Evolutionary conservation across 2,329 filamentous ascomycete species (phyloP).

Genomic region (Cercospora sp.): DNA sequence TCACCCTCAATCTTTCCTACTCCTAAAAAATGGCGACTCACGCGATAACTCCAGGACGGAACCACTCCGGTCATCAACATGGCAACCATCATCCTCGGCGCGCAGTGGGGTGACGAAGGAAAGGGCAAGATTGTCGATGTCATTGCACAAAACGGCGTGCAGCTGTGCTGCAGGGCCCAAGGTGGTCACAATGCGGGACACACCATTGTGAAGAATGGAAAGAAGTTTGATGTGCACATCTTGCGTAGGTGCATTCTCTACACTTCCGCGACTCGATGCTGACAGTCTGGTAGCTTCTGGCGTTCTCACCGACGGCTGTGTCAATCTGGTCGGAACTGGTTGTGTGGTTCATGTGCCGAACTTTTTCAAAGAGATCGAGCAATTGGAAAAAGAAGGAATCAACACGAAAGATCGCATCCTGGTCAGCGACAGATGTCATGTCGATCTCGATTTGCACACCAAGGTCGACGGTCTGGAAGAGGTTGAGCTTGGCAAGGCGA

Average conservation of each 20-base stretch:
- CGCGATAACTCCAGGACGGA: slow-evolving; percentile 8
- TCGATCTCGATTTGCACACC: slow-evolving; percentile 65
- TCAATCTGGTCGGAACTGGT: slow-evolving; percentile 68
- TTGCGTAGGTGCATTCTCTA: slow-evolving; percentile 42
- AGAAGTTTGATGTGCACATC: slow-evolving; percentile 59
- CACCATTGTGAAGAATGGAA: slow-evolving; percentile 43
- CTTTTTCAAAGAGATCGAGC: slow-evolving; percentile 66
- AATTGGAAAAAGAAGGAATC: slow-evolving; percentile 61
- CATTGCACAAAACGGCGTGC: slow-evolving; percentile 45
- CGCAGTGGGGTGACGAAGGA: slow-evolving; percentile 62
- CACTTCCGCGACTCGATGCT: slow-evolving; percentile 6
- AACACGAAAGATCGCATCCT: slow-evolving; percentile 60
- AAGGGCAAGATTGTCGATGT: slow-evolving; percentile 61
- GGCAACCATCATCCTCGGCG: slow-evolving; percentile 59
- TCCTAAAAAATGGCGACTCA: slow-evolving; percentile 29
- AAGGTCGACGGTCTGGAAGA: slow-evolving; percentile 67
- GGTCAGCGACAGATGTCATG: slow-evolving; percentile 63
- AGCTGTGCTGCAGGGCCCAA: slow-evolving; percentile 59
- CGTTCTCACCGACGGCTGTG: slow-evolving; percentile 67
- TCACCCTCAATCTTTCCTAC: slow-evolving; percentile 15
- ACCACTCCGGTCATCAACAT: slow-evolving; percentile 26
- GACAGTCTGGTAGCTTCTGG: slow-evolving; percentile 56
- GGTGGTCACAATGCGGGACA: slow-evolving; percentile 64
- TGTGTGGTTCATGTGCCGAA: slow-evolving; percentile 65
- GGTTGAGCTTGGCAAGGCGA: slow-evolving; percentile 52